These are phyloP conservation scores for Thraustochytrium striatum DNA, from an alignment of 352 stramenopile genomes.

Conservation along the genomic window DNA sequence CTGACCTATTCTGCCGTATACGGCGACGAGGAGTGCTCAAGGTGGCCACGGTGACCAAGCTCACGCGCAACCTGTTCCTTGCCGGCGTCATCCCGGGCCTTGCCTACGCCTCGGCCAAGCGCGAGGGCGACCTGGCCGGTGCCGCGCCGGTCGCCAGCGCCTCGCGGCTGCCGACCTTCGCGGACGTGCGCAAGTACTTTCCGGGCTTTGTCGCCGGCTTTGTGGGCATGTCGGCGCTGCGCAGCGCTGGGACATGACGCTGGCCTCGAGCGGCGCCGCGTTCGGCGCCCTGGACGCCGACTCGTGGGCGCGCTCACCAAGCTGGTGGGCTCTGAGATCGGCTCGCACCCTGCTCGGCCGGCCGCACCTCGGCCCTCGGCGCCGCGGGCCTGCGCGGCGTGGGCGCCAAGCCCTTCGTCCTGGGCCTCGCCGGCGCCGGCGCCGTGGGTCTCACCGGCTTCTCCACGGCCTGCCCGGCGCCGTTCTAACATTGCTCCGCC, in stretches of 20 bases:
- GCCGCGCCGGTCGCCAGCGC: background rate
- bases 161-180: constrained; percentile 9
- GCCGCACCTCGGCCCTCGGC: no score
- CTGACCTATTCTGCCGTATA: constrained; percentile 58
- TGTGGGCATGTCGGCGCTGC: constrained; percentile 57
- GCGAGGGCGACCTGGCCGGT: constrained; percentile 8
- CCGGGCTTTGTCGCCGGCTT: constrained; percentile 60
- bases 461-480: no score
- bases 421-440: constrained; percentile 57
- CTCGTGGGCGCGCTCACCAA: constrained; percentile 41
- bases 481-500: no score
- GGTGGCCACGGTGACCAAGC: constrained; percentile 60
- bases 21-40: constrained; percentile 58
- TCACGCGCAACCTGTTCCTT: constrained; percentile 60
- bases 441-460: constrained; percentile 60
- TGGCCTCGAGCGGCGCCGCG: constrained; percentile 45
- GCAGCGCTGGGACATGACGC: constrained; percentile 53
- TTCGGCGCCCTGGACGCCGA: constrained; percentile 49
- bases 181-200: constrained; percentile 58
- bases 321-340: constrained; percentile 57
- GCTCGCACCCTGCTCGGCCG: constrained; percentile 58
- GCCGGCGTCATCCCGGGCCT: constrained; percentile 58
- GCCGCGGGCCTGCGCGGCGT: constrained; percentile 54
- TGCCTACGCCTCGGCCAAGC: constrained; percentile 53
- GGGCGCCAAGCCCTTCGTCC: constrained; percentile 60